Conservation (phyloP, 2,329 filamentous ascomycete genomes). For the Alternaria triticina region DNA sequence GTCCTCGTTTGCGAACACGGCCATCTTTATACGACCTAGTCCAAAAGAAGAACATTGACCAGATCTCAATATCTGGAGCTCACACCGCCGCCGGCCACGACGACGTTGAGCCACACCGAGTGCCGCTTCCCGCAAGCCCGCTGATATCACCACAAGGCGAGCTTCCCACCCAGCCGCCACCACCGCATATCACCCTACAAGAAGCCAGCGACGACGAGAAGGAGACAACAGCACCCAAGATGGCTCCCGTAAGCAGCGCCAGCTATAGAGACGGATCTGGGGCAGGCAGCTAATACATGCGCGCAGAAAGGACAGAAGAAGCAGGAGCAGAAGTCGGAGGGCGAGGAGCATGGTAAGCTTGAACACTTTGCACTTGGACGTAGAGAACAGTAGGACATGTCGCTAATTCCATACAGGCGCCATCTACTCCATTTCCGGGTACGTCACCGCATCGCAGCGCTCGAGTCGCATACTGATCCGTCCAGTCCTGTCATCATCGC, state of each 20-base stretch:
- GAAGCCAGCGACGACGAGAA: conserved; percentile 22
- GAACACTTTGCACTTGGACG: neutral
- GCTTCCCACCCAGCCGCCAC: conserved; percentile 28
- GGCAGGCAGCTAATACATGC: conserved; percentile 33
- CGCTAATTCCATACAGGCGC: conserved; percentile 52
- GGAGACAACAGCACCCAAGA: conserved; percentile 30
- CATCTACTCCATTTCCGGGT: conserved; percentile 75
- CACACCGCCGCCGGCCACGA: conserved; percentile 27
- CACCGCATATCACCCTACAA: conserved; percentile 32
- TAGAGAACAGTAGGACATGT: neutral
- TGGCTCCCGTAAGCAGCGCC: conserved; percentile 47
- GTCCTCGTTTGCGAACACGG: conserved; percentile 64
- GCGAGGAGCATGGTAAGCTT: conserved; percentile 63
- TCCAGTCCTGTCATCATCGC: conserved; percentile 86
- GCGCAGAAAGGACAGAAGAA: conserved; percentile 42
- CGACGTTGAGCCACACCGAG: conserved; percentile 36
- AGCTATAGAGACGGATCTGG: neutral
- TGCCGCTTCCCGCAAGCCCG: conserved; percentile 47
- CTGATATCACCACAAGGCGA: conserved; percentile 38
- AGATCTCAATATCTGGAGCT: conserved; percentile 48
- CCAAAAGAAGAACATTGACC: conserved; percentile 56
- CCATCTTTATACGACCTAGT: conserved; percentile 70
- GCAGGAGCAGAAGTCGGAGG: conserved; percentile 52
- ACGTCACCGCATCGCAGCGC: conserved; percentile 35
- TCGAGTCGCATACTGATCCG: conserved; percentile 33